Base-by-base conservation (phyloP, 805 yeast species). In the Metschnikowia santaceciliae region DNA sequence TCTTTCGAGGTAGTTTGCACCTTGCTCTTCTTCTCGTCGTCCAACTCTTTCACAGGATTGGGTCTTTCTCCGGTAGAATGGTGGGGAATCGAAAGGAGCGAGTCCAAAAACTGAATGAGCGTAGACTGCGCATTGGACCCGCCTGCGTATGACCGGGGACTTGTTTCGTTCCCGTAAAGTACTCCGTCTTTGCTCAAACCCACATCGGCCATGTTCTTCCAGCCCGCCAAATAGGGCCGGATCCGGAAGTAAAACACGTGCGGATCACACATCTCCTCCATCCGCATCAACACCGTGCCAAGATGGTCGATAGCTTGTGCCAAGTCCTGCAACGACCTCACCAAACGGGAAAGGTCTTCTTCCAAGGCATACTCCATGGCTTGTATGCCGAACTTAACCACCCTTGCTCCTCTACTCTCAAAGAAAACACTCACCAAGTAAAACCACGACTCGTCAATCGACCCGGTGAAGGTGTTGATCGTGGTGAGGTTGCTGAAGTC, bases 41-140 rank as follows among this genome's bases (percentile, higher is more conserved):
- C 19, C 46, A 61, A 52, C 20, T 47, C 32, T 22, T 35, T 32
- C 14, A 37, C 36, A 1, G 32, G 32, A 7, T 35, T 44, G 0
- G 62, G 74, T 50, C 84, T 68, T 49, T 77, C 76, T 3, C 96
- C 96, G 1, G 92, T 83, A 4, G 96, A 84, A 55, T 76, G 78
- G 66, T 91, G 98, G 52, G 83, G 83, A 14, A 91, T 86, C 44
- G 82, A 82, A 38, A 91, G 74, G 15, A 90, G 66, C 23, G 88
- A 79, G 64, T 91, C 98, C 54, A 91, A 73, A 23, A 90, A 84
- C 69, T 91, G 97, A 55, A 92, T 87, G 60, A 91, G 74, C 2
- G 97, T 88, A 43, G 91, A 83, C 68, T 91, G 98, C 0, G 96
- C 97, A 65, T 91, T 91, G 3, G 96, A 88, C 0, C 98, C 98